A percentile compares a stretch with the other conserved stretches of the same genome.
These are phyloP conservation scores for Fusarium verrucosum DNA, from an alignment of 2,329 filamentous ascomycete genomes.

Conservation along the genomic window DNA sequence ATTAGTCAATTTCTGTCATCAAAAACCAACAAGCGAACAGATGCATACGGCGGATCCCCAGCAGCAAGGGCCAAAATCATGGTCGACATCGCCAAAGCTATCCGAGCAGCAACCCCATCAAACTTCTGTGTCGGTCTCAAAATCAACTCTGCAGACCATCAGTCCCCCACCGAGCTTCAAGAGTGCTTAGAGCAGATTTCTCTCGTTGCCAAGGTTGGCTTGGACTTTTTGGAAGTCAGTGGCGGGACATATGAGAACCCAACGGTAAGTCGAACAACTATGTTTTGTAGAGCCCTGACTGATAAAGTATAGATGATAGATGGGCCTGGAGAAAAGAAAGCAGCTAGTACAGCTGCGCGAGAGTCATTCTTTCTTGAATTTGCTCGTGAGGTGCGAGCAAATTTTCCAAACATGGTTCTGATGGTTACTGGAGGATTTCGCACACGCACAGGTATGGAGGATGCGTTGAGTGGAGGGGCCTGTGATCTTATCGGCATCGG, in stretches of 20 bases:
- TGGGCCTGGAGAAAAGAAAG: constrained; percentile 21
- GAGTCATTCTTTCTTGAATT: constrained; percentile 78
- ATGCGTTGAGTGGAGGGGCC: constrained; percentile 49
- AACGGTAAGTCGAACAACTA: constrained; percentile 44
- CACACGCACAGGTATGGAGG: constrained; percentile 55
- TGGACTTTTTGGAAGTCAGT: constrained; percentile 75
- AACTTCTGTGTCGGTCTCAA: constrained; percentile 63
- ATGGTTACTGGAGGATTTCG: constrained; percentile 73
- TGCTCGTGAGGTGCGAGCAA: constrained; percentile 59
- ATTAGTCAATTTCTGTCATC: constrained; percentile 64
- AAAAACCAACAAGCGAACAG: constrained; percentile 61
- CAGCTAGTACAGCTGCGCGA: constrained; percentile 58
- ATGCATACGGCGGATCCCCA: constrained; percentile 64
- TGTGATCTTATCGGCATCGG: constrained; percentile 56
- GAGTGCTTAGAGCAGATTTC: constrained; percentile 68
- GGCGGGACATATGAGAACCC: constrained; percentile 69
- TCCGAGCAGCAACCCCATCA: constrained; percentile 50
- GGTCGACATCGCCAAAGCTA: constrained; percentile 58
- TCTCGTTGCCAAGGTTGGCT: constrained; percentile 56
- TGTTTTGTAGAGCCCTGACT: neutral
- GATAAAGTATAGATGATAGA: constrained; percentile 48
- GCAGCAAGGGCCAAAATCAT: constrained; percentile 60
- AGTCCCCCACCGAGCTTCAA: constrained; percentile 52
- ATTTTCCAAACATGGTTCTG: constrained; percentile 56
- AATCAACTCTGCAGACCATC: constrained; percentile 67